Evolutionary conservation across 495 filamentous ascomycete species (phyloP), one percentile per base, ranked within the genome.

Genomic region (Aspergillus wentii): DNA sequence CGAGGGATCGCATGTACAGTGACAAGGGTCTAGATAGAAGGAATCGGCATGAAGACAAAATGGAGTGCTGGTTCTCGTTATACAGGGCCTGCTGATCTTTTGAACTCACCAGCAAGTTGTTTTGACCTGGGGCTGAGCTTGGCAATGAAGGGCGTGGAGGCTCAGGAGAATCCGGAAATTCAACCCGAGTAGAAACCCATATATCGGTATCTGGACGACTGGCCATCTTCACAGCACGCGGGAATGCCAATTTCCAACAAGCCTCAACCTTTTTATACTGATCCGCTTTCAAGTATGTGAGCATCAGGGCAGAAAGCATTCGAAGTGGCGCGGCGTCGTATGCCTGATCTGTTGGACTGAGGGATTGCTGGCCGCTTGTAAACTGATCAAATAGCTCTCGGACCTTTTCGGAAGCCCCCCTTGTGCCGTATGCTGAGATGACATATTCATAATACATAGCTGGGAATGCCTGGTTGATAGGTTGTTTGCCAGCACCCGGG

Each of bases 241-340:
- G 45, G 19, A 82, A 61, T 5, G 76, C 69, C 17, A 85, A 56
- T 3, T 75, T 40, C 87, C 87, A 94, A 26, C 71, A 82, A 40
- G 74, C 53, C 33, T 75, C 72, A 17, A 89, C 78, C 30, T 75
- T 71, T 17, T 74, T 62, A 40, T 73, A 71, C 21, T 83, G 65
- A 7, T 62, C 50, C 15, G 76, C 75, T 22, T 68, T 61, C 16
- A 75, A 56, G 51, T 84, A 69, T 4, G 74, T 62, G 2, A 67
- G 52, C 83, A 92, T 89, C 17, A 88, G 56, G 7, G 79, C 71
- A 35, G 70, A 69, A 9, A 91, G 57, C 30, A 90, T 61, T 8
- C 59, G 54, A 26, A 86, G 52, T 1, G 86, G 82, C 3, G 63
- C 45, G 7, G 40, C 30, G 17, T 43, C 66, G 20, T 20, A 38